Conservation (phyloP, 148 eudicot genomes). For the Agrostemma githago region DNA sequence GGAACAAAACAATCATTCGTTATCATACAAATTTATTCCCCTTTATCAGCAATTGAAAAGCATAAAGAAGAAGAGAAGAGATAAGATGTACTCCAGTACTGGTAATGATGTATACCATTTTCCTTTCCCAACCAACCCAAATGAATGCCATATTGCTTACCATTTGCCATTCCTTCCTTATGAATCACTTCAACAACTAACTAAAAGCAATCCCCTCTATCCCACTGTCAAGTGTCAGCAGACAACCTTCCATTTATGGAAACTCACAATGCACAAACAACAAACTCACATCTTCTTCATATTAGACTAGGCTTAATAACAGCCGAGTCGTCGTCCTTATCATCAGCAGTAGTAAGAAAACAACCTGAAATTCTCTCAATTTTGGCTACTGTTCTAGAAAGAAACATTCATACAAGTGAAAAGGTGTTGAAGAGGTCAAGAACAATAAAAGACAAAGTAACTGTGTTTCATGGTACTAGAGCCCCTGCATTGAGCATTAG, state of each 20-base stretch:
- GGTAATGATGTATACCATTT: conserved; percentile 5
- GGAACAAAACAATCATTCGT: conserved; percentile 29
- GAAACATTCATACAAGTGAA: conserved; percentile 34
- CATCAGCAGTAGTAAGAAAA: background rate
- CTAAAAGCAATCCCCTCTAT: background rate
- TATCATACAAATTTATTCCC: conserved; percentile 22
- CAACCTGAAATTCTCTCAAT: conserved; percentile 36
- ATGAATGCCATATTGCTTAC: background rate
- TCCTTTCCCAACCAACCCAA: conserved; percentile 2
- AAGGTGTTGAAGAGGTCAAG: conserved; percentile 27
- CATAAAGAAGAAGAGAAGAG: conserved; percentile 20
- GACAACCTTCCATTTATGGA: conserved; percentile 24
- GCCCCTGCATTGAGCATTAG: conserved; percentile 39
- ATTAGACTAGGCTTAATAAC: conserved; percentile 23
- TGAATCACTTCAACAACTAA: conserved; percentile 20
- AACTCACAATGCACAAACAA: conserved; percentile 13
- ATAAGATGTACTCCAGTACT: conserved; percentile 10
- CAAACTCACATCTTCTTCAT: conserved; percentile 20
- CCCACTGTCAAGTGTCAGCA: background rate
- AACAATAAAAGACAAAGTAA: conserved; percentile 22
- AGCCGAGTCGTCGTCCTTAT: background rate
- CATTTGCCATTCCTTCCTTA: background rate
- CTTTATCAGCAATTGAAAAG: conserved; percentile 22
- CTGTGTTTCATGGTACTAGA: conserved; percentile 44
- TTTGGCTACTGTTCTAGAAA: conserved; percentile 34